A percentile compares a stretch with the other conserved stretches of the same genome.
phyloP scores from a whole-genome alignment of 2,329 filamentous ascomycete species.

The Colletotrichum noveboracense region DNA sequence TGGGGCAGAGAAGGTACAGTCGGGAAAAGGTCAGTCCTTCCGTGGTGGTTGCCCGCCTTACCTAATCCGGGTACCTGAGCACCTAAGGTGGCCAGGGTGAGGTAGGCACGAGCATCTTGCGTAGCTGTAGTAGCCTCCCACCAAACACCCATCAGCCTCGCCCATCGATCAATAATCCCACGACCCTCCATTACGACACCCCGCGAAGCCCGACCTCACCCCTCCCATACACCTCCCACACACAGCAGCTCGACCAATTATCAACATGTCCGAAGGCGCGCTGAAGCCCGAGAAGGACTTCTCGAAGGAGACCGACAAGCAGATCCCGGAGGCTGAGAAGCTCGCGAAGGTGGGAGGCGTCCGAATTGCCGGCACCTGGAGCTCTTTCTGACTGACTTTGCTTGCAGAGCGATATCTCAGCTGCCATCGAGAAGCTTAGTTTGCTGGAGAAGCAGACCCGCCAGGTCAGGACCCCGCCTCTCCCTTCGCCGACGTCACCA shows the following conservation, averaged over 20 bases:
- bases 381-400: background rate
- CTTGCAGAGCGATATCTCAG: conserved; percentile 74
- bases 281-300: conserved; percentile 99
- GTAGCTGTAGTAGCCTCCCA: conserved; percentile 22
- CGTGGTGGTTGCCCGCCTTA: background rate
- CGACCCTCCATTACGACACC: background rate
- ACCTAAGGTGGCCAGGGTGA: conserved; percentile 16
- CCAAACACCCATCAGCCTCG: conserved; percentile 18
- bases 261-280: conserved; percentile 79
- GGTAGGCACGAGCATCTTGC: conserved; percentile 24
- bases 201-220: background rate
- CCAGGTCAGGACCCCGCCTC: conserved; percentile 66
- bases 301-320: conserved; percentile 92
- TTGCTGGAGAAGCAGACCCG: conserved; percentile 94
- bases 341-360: conserved; percentile 74
- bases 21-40: conserved; percentile 22
- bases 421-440: conserved; percentile 91
- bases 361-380: background rate
- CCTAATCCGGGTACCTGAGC: conserved; percentile 17
- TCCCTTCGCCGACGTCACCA: conserved; percentile 28
- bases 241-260: conserved; percentile 12
- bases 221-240: background rate
- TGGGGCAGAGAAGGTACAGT: background rate
- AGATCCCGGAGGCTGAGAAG: conserved; percentile 88
- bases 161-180: background rate